Conservation (phyloP, 176 grass and related monocot species). For the Raddia distichophylla region DNA sequence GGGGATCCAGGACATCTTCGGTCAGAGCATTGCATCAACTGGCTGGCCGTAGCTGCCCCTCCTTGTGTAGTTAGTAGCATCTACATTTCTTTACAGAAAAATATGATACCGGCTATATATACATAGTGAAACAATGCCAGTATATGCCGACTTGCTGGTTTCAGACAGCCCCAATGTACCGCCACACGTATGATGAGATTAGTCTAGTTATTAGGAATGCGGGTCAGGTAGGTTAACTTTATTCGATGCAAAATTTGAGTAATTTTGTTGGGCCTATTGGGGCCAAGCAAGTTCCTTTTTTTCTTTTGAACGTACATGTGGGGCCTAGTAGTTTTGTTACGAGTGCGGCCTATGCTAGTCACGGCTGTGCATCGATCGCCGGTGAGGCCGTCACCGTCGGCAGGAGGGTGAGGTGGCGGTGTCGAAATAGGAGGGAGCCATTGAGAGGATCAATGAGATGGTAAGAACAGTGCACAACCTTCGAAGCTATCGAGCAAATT, state of each 20-base stretch:
- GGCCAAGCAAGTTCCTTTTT: not conserved
- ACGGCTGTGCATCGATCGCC: not conserved
- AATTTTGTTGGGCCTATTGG: not conserved
- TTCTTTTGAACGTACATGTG: not conserved
- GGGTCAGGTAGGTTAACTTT: constrained; percentile 7
- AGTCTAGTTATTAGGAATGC: constrained; percentile 18
- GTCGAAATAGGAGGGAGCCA: not conserved
- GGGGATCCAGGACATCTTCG: constrained; percentile 76
- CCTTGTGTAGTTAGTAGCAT: constrained; percentile 32
- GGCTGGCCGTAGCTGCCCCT: constrained; percentile 29
- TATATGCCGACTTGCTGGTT: constrained; percentile 37
- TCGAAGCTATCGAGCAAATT: not conserved
- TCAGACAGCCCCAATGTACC: constrained; percentile 22
- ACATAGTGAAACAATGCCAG: constrained; percentile 15
- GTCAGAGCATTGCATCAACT: constrained; percentile 47
- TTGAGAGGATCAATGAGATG: not conserved
- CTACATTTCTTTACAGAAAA: constrained; percentile 31
- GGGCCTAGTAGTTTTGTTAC: not conserved
- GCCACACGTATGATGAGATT: constrained; percentile 5
- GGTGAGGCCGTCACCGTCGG: not conserved
- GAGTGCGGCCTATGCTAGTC: not conserved
- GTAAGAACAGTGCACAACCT: not conserved
- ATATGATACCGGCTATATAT: constrained; percentile 27
- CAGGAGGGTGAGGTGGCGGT: not conserved
- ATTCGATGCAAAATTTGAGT: constrained; percentile 1